Conservation (phyloP, 352 stramenopile species). For the Globisporangium apiculatum region DNA sequence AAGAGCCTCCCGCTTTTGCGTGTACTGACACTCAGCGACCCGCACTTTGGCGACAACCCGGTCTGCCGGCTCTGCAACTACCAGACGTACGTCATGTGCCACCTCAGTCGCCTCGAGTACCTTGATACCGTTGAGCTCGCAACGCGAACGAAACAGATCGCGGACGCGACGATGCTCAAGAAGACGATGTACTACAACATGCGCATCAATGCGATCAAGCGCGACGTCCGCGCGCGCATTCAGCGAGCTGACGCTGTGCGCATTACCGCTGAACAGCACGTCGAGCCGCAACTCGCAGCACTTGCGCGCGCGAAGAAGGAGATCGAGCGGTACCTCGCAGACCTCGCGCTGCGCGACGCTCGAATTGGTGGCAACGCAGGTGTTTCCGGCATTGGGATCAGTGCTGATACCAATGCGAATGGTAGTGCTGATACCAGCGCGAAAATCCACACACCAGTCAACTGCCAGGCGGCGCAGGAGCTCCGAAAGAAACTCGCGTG, state of each 20-base stretch:
- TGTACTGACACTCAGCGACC: constrained; percentile 72
- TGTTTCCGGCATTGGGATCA: neutral
- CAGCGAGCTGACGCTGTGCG: constrained; percentile 38
- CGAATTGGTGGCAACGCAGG: neutral
- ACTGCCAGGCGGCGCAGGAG: constrained; percentile 9
- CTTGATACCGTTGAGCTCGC: constrained; percentile 77
- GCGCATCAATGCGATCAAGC: constrained; percentile 87
- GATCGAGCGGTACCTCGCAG: constrained; percentile 39
- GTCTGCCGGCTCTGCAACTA: constrained; percentile 91
- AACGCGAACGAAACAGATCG: constrained; percentile 78
- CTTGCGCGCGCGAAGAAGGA: constrained; percentile 59
- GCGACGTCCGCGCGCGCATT: constrained; percentile 59
- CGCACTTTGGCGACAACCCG: constrained; percentile 88
- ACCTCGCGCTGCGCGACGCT: constrained; percentile 2
- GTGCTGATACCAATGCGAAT: neutral
- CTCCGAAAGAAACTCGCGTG: constrained; percentile 37
- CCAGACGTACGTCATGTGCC: constrained; percentile 88
- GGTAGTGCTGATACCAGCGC: neutral
- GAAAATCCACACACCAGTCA: neutral
- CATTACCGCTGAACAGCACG: constrained; percentile 37
- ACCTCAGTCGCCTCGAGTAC: constrained; percentile 56
- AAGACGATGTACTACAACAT: constrained; percentile 96
- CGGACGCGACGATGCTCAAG: constrained; percentile 89
- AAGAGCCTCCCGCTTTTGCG: constrained; percentile 55
- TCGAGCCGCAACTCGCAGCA: constrained; percentile 33